These are phyloP conservation scores for Jimgerdemannia lactiflua DNA, from an alignment of 192 early-diverging fungal genomes.

Conservation along the genomic window DNA sequence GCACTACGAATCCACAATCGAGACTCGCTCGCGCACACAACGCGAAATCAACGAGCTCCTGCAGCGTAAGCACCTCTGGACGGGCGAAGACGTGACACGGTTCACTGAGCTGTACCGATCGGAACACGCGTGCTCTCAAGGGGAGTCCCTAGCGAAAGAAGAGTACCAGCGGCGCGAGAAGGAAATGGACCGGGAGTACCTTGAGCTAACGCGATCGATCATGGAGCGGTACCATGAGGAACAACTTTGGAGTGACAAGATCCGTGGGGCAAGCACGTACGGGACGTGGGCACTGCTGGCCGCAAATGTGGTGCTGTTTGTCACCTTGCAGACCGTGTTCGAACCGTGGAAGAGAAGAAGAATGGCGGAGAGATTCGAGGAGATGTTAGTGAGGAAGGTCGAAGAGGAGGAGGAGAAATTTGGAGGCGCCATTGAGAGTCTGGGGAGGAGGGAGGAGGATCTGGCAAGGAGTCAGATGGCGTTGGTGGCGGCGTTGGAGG, in stretches of 20 bases:
- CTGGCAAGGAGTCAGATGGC: conserved; percentile 27
- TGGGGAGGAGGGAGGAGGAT: conserved; percentile 34
- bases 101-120: conserved; percentile 73
- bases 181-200: conserved; percentile 61
- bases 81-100: conserved; percentile 67
- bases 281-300: conserved; percentile 71
- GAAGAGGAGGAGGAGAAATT: conserved; percentile 39
- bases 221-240: conserved; percentile 80
- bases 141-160: conserved; percentile 39
- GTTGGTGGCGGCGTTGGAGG: conserved; percentile 16
- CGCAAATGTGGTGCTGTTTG: conserved; percentile 63
- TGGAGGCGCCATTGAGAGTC: conserved; percentile 20
- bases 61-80: conserved; percentile 77
- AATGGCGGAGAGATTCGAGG: conserved; percentile 67
- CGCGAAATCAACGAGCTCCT: conserved; percentile 74
- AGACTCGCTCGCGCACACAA: conserved; percentile 57
- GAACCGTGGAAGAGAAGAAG: conserved; percentile 68
- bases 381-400: conserved; percentile 43
- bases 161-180: conserved; percentile 53
- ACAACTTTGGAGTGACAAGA: conserved; percentile 86
- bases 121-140: conserved; percentile 63
- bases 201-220: conserved; percentile 62
- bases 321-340: conserved; percentile 69
- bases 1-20: conserved; percentile 54
- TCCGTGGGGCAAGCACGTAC: conserved; percentile 71